Conservation (phyloP, 169 alveolate genomes). For the Plasmodium billcollinsi region DNA sequence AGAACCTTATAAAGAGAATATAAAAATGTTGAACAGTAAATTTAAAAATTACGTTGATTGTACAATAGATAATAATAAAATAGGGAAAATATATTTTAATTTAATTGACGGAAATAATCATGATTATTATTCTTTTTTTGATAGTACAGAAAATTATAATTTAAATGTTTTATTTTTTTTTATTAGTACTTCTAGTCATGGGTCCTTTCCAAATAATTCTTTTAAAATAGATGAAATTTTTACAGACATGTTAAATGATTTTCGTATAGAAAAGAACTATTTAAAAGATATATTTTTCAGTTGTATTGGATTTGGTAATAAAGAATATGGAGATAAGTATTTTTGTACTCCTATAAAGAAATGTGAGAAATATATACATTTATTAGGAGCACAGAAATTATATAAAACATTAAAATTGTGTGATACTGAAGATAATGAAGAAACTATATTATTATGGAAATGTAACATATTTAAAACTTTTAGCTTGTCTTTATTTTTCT, state of each 20-base stretch:
- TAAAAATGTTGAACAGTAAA: neutral
- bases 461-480: constrained; percentile 44
- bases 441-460: constrained; percentile 15
- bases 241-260: constrained; percentile 31
- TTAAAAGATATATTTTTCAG: constrained; percentile 65
- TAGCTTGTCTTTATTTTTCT: constrained; percentile 36
- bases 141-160: constrained; percentile 22
- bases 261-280: constrained; percentile 33
- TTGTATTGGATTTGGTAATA: constrained; percentile 69
- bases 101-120: constrained; percentile 41
- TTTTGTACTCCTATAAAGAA: constrained; percentile 62
- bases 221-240: constrained; percentile 37
- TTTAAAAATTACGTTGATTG: constrained; percentile 28
- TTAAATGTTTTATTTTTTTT: constrained; percentile 52
- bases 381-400: constrained; percentile 46
- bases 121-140: constrained; percentile 32
- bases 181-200: constrained; percentile 65
- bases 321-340: constrained; percentile 43
- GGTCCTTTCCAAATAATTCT: constrained; percentile 49
- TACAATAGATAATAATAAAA: constrained; percentile 9
- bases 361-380: constrained; percentile 35
- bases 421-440: constrained; percentile 42
- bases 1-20: constrained; percentile 8
- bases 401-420: constrained; percentile 41
- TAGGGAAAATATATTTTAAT: constrained; percentile 10